Evolutionary conservation across 2,329 filamentous ascomycete genomes (phyloP).

Genomic region (Reticulascus tulasneorum): DNA sequence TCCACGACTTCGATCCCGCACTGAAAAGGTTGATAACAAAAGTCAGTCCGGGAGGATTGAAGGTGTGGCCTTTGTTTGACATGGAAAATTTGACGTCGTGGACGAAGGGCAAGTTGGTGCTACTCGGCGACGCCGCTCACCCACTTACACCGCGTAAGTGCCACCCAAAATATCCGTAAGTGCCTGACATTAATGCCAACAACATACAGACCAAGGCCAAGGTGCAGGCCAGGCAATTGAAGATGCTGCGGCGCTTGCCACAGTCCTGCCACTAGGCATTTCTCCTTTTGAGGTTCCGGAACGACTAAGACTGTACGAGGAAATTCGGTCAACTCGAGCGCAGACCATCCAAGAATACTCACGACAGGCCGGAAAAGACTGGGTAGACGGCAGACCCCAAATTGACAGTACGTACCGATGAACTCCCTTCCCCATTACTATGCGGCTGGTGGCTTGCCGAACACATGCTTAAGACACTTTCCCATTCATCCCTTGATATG

Average conservation of each 20-base stretch:
- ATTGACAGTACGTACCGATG: too few species aligned
- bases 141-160: constrained; percentile 58
- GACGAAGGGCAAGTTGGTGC: constrained; percentile 47
- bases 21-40: constrained; percentile 36
- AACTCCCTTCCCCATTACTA: too few species aligned
- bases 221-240: constrained; percentile 63
- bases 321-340: constrained; percentile 53
- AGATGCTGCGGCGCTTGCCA: constrained; percentile 56
- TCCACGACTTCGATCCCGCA: constrained; percentile 37
- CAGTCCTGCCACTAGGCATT: constrained; percentile 48
- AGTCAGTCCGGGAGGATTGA: constrained; percentile 41
- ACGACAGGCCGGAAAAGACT: constrained; percentile 47
- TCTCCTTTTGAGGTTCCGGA: constrained; percentile 42
- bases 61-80: constrained; percentile 58
- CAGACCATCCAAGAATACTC: constrained; percentile 55
- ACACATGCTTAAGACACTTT: too few species aligned
- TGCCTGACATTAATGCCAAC: constrained; percentile 1
- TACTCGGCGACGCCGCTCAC: constrained; percentile 66
- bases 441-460: too few species aligned
- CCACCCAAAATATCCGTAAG: too few species aligned
- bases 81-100: constrained; percentile 56
- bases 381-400: too few species aligned
- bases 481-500: too few species aligned
- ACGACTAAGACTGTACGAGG: constrained; percentile 55
- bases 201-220: constrained; percentile 44